phyloP scores from a whole-genome alignment of 2,329 filamentous ascomycete species.

The Fusarium pseudoanthophilum region DNA sequence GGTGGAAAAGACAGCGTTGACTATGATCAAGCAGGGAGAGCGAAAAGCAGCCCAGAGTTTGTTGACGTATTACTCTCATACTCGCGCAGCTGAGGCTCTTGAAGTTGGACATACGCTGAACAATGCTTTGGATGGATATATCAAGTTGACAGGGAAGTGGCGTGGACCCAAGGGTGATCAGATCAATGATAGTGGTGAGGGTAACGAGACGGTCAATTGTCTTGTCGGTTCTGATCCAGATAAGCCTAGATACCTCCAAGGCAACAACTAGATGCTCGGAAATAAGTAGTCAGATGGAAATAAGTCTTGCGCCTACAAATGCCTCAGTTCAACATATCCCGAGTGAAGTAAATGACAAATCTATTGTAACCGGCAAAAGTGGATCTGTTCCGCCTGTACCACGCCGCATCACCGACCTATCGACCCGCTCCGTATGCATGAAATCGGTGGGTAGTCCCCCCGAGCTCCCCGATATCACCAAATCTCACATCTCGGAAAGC shows the following conservation, averaged over 20 bases:
- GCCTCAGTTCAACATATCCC: not conserved
- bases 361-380: not conserved
- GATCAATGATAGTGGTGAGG: constrained; percentile 40
- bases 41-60: constrained; percentile 26
- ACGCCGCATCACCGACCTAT: not conserved
- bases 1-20: constrained; percentile 36
- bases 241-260: constrained; percentile 25
- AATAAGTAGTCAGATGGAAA: not conserved
- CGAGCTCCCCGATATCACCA: not conserved
- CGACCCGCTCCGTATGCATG: not conserved
- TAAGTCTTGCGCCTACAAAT: not conserved
- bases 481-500: not conserved
- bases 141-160: constrained; percentile 38
- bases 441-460: not conserved
- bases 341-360: not conserved
- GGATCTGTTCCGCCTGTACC: not conserved
- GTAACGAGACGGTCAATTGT: constrained; percentile 40
- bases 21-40: constrained; percentile 31
- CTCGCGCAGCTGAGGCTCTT: constrained; percentile 29
- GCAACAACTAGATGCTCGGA: not conserved
- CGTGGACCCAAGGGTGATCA: constrained; percentile 30
- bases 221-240: constrained; percentile 40
- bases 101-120: constrained; percentile 32
- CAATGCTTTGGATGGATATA: constrained; percentile 38
- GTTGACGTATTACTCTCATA: constrained; percentile 39